Base-by-base conservation (phyloP, 805 yeast genomes). In the Yarrowia deformans region DNA sequence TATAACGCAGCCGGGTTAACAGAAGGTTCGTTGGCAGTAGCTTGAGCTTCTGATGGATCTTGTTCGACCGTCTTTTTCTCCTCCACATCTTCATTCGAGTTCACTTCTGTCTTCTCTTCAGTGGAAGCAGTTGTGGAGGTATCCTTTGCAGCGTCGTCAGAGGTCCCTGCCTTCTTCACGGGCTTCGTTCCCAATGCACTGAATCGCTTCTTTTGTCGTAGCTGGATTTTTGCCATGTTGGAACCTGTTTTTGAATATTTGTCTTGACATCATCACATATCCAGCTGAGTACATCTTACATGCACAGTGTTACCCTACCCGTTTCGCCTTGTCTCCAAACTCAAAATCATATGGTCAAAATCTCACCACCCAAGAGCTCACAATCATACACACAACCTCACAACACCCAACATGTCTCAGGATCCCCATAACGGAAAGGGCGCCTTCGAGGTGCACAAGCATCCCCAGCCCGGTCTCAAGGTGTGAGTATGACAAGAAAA, bases 381-480 rank as follows among this genome's bases (percentile, higher is more conserved):
- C 6, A n/a, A 9, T 49, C 35, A 14, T 48, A 23, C 42, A 5
- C 39, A 8, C 34, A 43, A 5, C 43, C 34, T 32, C 39, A 58
- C 66, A 18, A 8, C 58, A 32, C 54, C 6, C 7, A 52, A 50
- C 45, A 50, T 64, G 63, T 50, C 68, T 13, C 63, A 48, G 48
- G 68, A 64, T 64, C 68, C 63, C 48, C 68, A 50, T 35, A 52
- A 64, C 39, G 66, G 66, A 32, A 60, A 60, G 66, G 66, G 66
- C 52, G 52, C 66, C 66, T 60, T 60, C n/a, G 66, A 60, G 66
- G 66, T 60, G 66, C 66, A 60, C 66, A 60, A 45, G 14, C 42
- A 32, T 3, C 66, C 66, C 66, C 67, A 64, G 63, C 63, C 63
- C 37, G 63, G 58, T 16, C 48, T 64, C 68, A 52, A 64, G 46